A percentile compares a stretch with the other conserved stretches of the same genome.
Evolutionary conservation across 768 basidiomycete genomes (phyloP).

Genomic region (Boletellus ananiceps): DNA sequence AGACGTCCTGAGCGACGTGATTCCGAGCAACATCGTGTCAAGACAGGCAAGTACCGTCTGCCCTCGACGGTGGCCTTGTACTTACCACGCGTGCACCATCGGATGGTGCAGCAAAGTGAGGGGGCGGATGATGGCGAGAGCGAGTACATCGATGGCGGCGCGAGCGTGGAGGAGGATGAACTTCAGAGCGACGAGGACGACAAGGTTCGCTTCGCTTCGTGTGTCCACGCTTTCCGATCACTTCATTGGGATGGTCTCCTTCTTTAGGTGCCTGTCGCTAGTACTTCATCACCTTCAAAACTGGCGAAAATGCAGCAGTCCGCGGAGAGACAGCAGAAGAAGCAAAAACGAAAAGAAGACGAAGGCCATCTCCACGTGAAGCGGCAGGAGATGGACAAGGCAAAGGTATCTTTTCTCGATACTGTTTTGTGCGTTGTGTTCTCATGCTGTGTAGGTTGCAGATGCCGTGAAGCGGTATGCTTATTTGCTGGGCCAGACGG

Average conservation of each 20-base stretch:
- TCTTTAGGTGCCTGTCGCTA: constrained; percentile 17
- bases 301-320: constrained; percentile 35
- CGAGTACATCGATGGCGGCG: constrained; percentile 57
- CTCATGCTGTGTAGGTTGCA: constrained; percentile 51
- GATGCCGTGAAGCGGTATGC: constrained; percentile 96
- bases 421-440: neutral
- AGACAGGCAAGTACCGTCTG: constrained; percentile 55
- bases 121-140: constrained; percentile 67
- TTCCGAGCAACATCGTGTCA: constrained; percentile 88
- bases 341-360: constrained; percentile 57
- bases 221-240: constrained; percentile 1
- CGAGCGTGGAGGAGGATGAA: constrained; percentile 58
- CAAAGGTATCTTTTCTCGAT: constrained; percentile 52
- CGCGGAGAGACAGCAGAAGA: constrained; percentile 40
- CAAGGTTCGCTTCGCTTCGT: constrained; percentile 18
- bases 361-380: constrained; percentile 67
- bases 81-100: constrained; percentile 6
- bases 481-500: constrained; percentile 96
- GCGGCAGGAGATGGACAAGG: constrained; percentile 84
- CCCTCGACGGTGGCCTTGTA: constrained; percentile 2
- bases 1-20: constrained; percentile 85
- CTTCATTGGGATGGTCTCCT: constrained; percentile 1
- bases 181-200: constrained; percentile 52
- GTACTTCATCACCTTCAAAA: constrained; percentile 29
- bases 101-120: constrained; percentile 52